Conservation (phyloP, 225 moss, liverwort and hornwort genomes). For the Polytrichum commune region DNA sequence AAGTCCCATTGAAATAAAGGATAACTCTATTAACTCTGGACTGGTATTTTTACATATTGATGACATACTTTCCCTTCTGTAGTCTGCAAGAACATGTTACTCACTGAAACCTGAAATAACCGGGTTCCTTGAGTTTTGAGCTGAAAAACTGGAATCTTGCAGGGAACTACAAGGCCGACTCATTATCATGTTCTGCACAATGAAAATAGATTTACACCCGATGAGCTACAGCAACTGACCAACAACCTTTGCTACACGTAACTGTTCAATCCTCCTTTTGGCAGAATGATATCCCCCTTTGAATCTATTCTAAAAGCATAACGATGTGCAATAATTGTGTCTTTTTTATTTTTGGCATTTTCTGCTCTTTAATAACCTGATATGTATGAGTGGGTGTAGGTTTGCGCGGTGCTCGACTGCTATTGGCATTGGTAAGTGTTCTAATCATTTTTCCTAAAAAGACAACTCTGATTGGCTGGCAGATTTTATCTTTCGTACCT, state of each 20-base stretch:
- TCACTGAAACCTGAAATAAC: too few species aligned
- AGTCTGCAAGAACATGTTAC: too few species aligned
- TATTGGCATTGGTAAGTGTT: conserved; percentile 47
- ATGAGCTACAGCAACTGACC: conserved; percentile 50
- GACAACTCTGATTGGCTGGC: too few species aligned
- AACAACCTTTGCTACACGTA: conserved; percentile 60
- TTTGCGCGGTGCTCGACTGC: conserved; percentile 53
- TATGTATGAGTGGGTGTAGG: conserved; percentile 14
- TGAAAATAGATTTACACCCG: conserved; percentile 47
- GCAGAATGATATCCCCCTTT: neutral
- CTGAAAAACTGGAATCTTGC: neutral
- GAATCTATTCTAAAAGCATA: neutral
- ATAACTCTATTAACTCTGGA: neutral
- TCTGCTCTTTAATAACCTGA: too few species aligned
- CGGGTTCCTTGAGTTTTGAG: too few species aligned
- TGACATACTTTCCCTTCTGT: too few species aligned
- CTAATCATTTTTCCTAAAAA: neutral
- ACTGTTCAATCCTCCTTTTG: neutral
- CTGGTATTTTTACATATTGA: neutral
- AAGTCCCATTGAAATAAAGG: too few species aligned
- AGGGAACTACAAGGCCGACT: conserved; percentile 61
- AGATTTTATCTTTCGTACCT: too few species aligned
- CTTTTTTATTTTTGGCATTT: too few species aligned
- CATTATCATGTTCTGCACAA: conserved; percentile 65
- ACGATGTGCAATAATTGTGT: too few species aligned